These are phyloP conservation scores for Ilex paraguariensis DNA, from an alignment of 305 asterid genomes.

Conservation along the genomic window DNA sequence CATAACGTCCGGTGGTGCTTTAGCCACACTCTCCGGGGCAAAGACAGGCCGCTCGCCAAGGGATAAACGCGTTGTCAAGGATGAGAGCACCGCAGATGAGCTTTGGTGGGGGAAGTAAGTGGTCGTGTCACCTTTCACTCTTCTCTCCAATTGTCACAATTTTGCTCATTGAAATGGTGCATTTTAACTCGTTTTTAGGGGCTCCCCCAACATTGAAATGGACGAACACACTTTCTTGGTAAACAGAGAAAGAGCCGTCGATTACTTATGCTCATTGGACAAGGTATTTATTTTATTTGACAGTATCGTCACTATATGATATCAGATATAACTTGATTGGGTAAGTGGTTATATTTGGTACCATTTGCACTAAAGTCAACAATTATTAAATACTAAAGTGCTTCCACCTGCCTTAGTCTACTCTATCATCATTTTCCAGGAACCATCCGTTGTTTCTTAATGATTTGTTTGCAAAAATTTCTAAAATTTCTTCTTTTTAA, in stretches of 20 bases:
- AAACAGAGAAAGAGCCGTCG: conserved; percentile 95
- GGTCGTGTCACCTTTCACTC: neutral
- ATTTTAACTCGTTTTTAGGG: conserved; percentile 31
- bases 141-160: neutral
- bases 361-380: too few species aligned
- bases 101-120: conserved; percentile 99
- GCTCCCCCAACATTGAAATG: conserved; percentile 95
- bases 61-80: conserved; percentile 87
- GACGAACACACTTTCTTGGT: conserved; percentile 93
- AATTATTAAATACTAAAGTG: too few species aligned
- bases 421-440: too few species aligned
- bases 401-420: too few species aligned
- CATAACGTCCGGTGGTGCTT: conserved; percentile 74
- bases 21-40: conserved; percentile 93
- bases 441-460: too few species aligned
- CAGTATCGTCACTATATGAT: too few species aligned
- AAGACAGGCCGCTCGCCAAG: conserved; percentile 94
- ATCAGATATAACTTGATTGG: too few species aligned
- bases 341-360: too few species aligned
- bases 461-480: too few species aligned
- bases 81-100: conserved; percentile 70
- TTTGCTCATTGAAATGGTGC: neutral
- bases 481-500: too few species aligned
- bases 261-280: conserved; percentile 88
- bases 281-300: conserved; percentile 40